Percentiles rank a stretch among this genome's conserved stretches.
Evolutionary conservation across 345 rosid genomes (phyloP).

Genomic region (Salix caprea): DNA sequence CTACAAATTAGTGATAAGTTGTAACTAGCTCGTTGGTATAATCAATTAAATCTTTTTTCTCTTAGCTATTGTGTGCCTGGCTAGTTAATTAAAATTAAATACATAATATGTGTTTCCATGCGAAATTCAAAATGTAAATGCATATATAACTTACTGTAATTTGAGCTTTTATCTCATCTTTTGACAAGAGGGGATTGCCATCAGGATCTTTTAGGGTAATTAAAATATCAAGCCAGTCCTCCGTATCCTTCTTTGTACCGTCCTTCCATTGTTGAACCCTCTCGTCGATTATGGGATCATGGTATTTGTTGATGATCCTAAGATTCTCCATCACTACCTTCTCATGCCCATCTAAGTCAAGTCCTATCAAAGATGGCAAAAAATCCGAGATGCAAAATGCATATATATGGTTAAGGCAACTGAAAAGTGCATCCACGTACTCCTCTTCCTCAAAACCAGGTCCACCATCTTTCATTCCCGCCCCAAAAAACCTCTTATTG

Average conservation of each 20-base stretch:
- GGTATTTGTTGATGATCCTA: conserved; percentile 19
- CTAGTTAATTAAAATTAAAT: too few species aligned
- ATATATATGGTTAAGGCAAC: conserved; percentile 20
- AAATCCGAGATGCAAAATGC: conserved; percentile 50
- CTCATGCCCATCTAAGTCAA: conserved; percentile 41
- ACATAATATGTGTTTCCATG: too few species aligned
- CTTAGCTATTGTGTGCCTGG: too few species aligned
- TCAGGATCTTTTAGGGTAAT: conserved; percentile 24
- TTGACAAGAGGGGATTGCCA: conserved; percentile 26
- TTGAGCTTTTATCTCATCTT: conserved; percentile 51
- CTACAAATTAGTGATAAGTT: too few species aligned
- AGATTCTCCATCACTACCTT: conserved; percentile 13
- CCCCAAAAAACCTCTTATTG: conserved; percentile 21
- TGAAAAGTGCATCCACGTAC: conserved; percentile 44
- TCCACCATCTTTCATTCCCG: conserved; percentile 17
- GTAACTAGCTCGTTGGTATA: too few species aligned
- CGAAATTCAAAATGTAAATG: too few species aligned
- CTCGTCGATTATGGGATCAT: conserved; percentile 36
- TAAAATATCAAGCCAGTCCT: conserved; percentile 46
- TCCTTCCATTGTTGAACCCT: conserved; percentile 31
- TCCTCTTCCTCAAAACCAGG: conserved; percentile 27
- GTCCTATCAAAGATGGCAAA: conserved; percentile 36
- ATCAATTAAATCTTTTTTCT: too few species aligned
- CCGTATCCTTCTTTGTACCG: conserved; percentile 18
- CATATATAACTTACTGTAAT: conserved; percentile 15